Conservation (phyloP, 768 basidiomycete species). For the Lepiota venenata region DNA sequence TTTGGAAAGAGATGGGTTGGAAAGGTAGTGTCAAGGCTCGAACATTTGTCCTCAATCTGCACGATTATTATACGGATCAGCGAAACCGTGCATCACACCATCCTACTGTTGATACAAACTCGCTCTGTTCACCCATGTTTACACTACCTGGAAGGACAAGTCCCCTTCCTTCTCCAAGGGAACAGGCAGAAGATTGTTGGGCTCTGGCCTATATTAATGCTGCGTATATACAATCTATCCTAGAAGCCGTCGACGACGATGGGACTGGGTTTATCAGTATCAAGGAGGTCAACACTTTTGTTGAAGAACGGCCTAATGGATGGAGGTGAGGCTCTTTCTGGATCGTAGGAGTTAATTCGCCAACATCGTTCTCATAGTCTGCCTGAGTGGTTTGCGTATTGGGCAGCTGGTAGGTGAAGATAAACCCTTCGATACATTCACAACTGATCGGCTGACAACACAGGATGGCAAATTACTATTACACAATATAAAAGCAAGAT, state of each 20-base stretch:
- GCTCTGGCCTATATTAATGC: conserved; percentile 35
- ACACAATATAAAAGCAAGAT: conserved; percentile 31
- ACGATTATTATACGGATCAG: conserved; percentile 32
- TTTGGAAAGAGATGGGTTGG: conserved; percentile 56
- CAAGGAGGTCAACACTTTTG: conserved; percentile 37
- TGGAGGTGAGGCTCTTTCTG: conserved; percentile 26
- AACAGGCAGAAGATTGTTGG: conserved; percentile 31
- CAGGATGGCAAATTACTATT: conserved; percentile 33
- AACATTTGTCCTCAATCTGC: conserved; percentile 42
- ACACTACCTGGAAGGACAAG: conserved; percentile 13
- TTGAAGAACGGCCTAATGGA: conserved; percentile 24
- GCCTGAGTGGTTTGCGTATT: conserved; percentile 34
- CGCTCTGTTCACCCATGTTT: conserved; percentile 12
- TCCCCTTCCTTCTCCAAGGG: conserved; percentile 13
- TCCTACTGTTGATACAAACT: conserved; percentile 10
- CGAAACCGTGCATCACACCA: conserved; percentile 13
- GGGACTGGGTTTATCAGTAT: conserved; percentile 37
- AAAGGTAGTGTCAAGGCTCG: conserved; percentile 47
- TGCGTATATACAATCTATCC: conserved; percentile 34
- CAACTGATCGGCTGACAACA: neutral
- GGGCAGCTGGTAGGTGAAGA: conserved; percentile 29
- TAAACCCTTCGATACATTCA: too few relatives aligned
- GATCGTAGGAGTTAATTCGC: conserved; percentile 15
- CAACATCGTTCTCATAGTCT: conserved; percentile 25
- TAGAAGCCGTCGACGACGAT: conserved; percentile 37